Base-by-base conservation (phyloP, 2,329 filamentous ascomycete genomes). In the Fusarium sp. region DNA sequence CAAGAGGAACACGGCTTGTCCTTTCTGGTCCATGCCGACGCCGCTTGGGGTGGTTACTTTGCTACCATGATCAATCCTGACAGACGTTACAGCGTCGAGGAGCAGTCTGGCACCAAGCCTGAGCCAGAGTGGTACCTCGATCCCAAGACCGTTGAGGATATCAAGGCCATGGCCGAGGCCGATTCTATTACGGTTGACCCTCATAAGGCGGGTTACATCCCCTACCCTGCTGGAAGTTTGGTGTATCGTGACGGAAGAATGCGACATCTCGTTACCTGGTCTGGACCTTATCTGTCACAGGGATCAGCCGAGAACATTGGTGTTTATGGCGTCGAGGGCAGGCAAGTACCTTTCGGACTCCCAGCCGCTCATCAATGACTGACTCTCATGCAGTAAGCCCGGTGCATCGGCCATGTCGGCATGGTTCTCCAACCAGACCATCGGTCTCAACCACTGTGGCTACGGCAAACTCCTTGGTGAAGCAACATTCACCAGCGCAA, bases 1-100 rank as follows among this genome's bases (percentile, higher is more conserved):
- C 82, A 84, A 65, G 73, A 74, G 48, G 73, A 75, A 5, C 61
- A 78, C 20, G 84, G 84, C 0, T 70, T 85, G 0, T 84, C 82
- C 0, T 85, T 85, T 53, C 59, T 83, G 0, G 76, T 86, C 10
- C 84, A 85, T 54, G 82, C 78, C 2, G 84, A 85, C 63, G 84
- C 82, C 1, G 83, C 84, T 1, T 86, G 84, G 84, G 83, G 84
- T 20, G 84, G 84, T 0, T 86, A 86, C 57, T 86, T 85, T 58
- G 77, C 78, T 27, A 80, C 80, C 0, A 84, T 84, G 82, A 30
- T 85, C 20, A 80, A 79, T 1, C 76, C 74, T 6, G 70, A 77
- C 5, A 76, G 75, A 24, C 72, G 61, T 3, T 66, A 56, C 22
- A 63, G 57, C 9, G 45, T 53, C 10, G 45, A 64, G 5, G 49